Conservation (phyloP, 2,329 filamentous ascomycete species). For the Ustulina deusta region DNA sequence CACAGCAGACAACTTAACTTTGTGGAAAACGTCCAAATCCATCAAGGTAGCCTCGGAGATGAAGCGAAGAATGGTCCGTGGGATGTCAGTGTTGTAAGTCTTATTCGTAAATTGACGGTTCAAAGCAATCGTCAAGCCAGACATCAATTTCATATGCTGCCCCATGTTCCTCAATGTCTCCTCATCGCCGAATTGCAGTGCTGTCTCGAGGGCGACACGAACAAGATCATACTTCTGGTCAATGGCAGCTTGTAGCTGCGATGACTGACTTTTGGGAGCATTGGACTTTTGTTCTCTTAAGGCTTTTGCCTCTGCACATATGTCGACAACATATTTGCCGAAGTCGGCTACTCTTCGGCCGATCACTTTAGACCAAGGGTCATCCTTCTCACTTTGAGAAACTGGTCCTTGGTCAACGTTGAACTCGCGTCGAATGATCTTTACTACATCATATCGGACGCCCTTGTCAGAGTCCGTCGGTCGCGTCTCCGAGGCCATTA, state of each 20-base stretch:
- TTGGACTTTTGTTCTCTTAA: constrained; percentile 53
- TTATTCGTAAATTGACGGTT: constrained; percentile 65
- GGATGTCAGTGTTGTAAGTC: constrained; percentile 65
- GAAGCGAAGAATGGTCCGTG: constrained; percentile 69
- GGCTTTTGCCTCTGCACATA: constrained; percentile 32
- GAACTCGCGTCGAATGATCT: constrained; percentile 46
- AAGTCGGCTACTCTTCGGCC: constrained; percentile 53
- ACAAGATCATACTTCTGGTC: constrained; percentile 62
- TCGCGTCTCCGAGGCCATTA: constrained; percentile 38
- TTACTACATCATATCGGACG: constrained; percentile 47
- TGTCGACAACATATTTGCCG: constrained; percentile 59
- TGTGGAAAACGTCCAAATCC: constrained; percentile 32
- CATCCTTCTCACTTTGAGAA: constrained; percentile 46
- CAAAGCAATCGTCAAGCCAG: constrained; percentile 65
- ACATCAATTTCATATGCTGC: constrained; percentile 67
- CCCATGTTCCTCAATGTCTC: constrained; percentile 69
- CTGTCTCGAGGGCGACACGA: constrained; percentile 64
- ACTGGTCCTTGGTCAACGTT: constrained; percentile 40
- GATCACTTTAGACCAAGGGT: constrained; percentile 54
- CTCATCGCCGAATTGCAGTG: constrained; percentile 66
- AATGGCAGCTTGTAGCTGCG: constrained; percentile 55
- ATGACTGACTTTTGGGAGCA: constrained; percentile 36
- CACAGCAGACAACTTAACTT: constrained; percentile 30
- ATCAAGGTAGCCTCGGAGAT: constrained; percentile 60
- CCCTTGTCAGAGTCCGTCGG: constrained; percentile 44